phyloP scores from a whole-genome alignment of 495 filamentous ascomycete genomes.

The Cercophora samala region DNA sequence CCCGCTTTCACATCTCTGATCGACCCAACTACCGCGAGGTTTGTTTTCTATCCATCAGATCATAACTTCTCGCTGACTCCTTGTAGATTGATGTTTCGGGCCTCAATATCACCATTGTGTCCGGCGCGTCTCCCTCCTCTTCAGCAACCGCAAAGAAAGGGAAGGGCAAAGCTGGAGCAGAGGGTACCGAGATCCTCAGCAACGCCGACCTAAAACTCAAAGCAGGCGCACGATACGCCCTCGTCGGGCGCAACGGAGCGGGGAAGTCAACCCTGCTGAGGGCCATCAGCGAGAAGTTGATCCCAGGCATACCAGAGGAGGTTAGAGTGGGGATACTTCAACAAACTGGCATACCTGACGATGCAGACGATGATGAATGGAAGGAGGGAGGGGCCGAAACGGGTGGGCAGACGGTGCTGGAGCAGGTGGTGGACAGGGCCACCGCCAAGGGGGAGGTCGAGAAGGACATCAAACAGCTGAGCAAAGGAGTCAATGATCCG shows the following conservation, averaged over 20 bases:
- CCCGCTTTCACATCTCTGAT: constrained; percentile 53
- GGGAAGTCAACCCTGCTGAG: constrained; percentile 76
- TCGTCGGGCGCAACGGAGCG: constrained; percentile 73
- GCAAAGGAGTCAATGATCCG: constrained; percentile 34
- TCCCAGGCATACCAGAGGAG: constrained; percentile 70
- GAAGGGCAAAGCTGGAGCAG: constrained; percentile 52
- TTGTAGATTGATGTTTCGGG: constrained; percentile 64
- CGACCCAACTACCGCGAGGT: constrained; percentile 52
- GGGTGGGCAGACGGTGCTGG: constrained; percentile 51
- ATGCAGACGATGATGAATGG: constrained; percentile 26
- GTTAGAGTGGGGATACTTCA: constrained; percentile 68
- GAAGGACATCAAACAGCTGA: constrained; percentile 55
- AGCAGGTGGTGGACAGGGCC: constrained; percentile 66
- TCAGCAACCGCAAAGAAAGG: constrained; percentile 39
- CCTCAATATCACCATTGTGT: constrained; percentile 59
- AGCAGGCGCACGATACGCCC: constrained; percentile 65
- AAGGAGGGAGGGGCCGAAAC: constrained; percentile 8
- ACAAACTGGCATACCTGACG: constrained; percentile 55
- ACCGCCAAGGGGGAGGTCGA: constrained; percentile 56
- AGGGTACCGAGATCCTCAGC: constrained; percentile 62
- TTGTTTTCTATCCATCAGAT: background rate
- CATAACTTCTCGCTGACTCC: background rate
- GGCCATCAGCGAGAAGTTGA: constrained; percentile 72
- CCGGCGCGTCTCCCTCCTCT: constrained; percentile 31
- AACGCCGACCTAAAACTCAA: constrained; percentile 68